Evolutionary conservation across 2,329 filamentous ascomycete species (phyloP), one percentile per base, ranked within the genome.

Genomic region (Xylaria hypoxylon): DNA sequence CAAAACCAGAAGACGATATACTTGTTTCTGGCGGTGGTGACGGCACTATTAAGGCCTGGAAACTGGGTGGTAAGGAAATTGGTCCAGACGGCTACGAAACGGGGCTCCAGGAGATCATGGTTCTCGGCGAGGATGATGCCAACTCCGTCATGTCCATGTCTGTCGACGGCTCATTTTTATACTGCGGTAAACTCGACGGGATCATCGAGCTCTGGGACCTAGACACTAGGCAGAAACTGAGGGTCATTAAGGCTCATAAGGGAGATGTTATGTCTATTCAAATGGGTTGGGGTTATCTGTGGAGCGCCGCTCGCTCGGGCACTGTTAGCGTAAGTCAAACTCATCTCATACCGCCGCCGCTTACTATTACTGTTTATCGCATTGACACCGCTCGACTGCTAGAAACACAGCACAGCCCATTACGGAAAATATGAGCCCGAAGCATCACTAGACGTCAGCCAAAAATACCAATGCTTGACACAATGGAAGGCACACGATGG

Each of bases 201-300:
- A 87, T 97, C 57, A 89, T 99, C 66, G 95, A 98, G 77, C 88
- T 99, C 11, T 99, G 96, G 95, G 96, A 99, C 77, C 85, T 99
- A 15, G 95, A 98, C 76, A 98, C 96, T 0, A 90, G 91, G 60
- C 96, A 99, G 79, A 90, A 96, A 55, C 85, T 99, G 50, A 87
- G 96, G 64, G 94, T 93, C 19, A 91, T 99, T 75, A 94, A 92
- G 75, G 89, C 91, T 0, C 91, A 94, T 72, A 88, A 87, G 38
- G 90, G 90, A 48, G 93, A 98, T 77, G 88, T 98, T 55, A 93
- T 96, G 84, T 91, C 93, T 0, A 83, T 98, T 48, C 91, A 93
- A 70, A 91, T 97, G 79, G 91, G 92, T 26, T 93, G 92, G 80
- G 93, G 94, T 0, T 90, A 91, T 68, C 84, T 97, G 7, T 96